Conservation (phyloP, 495 filamentous ascomycete species). For the Penicillium alfredii region DNA sequence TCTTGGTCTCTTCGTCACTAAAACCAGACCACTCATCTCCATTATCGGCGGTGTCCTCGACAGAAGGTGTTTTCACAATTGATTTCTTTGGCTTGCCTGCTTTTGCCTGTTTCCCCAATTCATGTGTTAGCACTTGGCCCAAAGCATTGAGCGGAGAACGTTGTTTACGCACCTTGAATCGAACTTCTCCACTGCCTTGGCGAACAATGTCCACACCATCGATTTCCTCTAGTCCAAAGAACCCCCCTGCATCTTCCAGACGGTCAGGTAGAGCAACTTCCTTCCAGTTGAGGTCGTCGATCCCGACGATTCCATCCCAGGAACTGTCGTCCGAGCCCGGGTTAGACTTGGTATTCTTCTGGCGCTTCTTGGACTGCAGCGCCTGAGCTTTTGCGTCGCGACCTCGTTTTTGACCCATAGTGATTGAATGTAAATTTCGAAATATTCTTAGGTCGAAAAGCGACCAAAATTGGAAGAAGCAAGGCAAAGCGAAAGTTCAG, state of each 20-base stretch:
- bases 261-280: constrained; percentile 77
- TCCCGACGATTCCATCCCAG: constrained; percentile 26
- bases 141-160: background rate
- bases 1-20: constrained; percentile 35
- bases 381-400: constrained; percentile 35
- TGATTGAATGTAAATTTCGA: constrained; percentile 1
- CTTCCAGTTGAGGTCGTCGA: constrained; percentile 77
- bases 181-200: constrained; percentile 28
- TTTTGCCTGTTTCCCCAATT: constrained; percentile 24
- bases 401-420: constrained; percentile 45
- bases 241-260: constrained; percentile 87
- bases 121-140: background rate
- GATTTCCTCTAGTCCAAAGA: constrained; percentile 89
- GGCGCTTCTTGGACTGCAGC: constrained; percentile 42
- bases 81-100: constrained; percentile 34
- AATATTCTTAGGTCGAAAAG: constrained; percentile 2
- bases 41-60: constrained; percentile 15
- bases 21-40: constrained; percentile 56
- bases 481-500: too few relatives aligned
- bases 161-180: constrained; percentile 41
- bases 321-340: constrained; percentile 13
- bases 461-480: constrained; percentile 10
- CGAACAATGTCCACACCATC: constrained; percentile 78
- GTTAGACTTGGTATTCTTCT: constrained; percentile 36
- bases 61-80: constrained; percentile 22